Percentiles rank a stretch among this genome's conserved stretches.
phyloP scores from a whole-genome alignment of 2,329 filamentous ascomycete species.

The Epichloe hybrida region DNA sequence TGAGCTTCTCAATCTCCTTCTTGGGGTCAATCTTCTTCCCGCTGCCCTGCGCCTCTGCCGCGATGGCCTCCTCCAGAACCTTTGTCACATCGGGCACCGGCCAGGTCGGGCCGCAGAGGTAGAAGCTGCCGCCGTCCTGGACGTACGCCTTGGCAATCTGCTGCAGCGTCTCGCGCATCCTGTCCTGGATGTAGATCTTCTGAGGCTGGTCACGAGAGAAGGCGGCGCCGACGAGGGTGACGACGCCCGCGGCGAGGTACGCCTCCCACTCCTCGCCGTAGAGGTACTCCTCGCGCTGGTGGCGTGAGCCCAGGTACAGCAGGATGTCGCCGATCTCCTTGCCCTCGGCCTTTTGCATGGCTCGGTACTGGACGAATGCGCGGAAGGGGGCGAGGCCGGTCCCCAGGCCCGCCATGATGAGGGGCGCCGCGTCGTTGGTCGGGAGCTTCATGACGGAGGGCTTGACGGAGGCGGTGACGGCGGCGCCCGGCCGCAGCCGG shows the following conservation, averaged over 20 bases:
- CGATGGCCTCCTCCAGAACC: constrained; percentile 86
- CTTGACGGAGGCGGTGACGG: constrained; percentile 88
- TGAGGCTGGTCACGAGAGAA: constrained; percentile 94
- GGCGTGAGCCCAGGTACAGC: constrained; percentile 90
- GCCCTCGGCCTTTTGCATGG: constrained; percentile 89
- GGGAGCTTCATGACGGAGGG: constrained; percentile 99
- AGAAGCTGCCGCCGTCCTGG: constrained; percentile 79
- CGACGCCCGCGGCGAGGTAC: constrained; percentile 87
- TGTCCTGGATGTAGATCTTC: constrained; percentile 99
- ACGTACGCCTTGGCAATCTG: constrained; percentile 82
- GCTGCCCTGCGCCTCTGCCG: constrained; percentile 52
- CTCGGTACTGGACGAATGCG: constrained; percentile 94
- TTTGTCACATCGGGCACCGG: constrained; percentile 92
- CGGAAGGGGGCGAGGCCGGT: constrained; percentile 98
- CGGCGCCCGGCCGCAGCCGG: constrained; percentile 56
- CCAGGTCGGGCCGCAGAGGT: constrained; percentile 96
- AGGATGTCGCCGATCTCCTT: constrained; percentile 89
- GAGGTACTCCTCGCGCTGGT: constrained; percentile 96
- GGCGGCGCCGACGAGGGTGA: constrained; percentile 82
- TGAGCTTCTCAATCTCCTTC: constrained; percentile 93
- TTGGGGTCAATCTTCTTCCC: constrained; percentile 72
- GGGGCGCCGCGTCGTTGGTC: constrained; percentile 67
- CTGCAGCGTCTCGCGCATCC: constrained; percentile 77
- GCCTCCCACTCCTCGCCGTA: constrained; percentile 99
- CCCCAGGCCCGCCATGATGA: constrained; percentile 98